A percentile compares a stretch with the other conserved stretches of the same genome.
Conservation (phyloP, 1,284 basidiomycete species). For the Cutaneotrichosporon cutaneum region DNA sequence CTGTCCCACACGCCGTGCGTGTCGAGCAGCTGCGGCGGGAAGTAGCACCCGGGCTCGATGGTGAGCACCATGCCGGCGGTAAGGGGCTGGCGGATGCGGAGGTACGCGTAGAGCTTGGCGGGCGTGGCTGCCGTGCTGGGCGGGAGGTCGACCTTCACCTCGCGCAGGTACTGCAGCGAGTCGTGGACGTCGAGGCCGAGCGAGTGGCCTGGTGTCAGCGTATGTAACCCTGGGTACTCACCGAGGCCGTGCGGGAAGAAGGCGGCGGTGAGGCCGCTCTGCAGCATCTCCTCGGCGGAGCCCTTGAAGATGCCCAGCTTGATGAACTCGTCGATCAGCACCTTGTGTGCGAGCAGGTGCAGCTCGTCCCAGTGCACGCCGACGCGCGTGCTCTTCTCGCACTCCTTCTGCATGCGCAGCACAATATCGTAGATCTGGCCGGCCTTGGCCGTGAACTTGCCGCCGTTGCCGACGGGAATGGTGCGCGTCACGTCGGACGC, state of each 20-base stretch:
- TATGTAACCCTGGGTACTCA: neutral
- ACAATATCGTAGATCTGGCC: slow-evolving; percentile 79
- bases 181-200: slow-evolving; percentile 85
- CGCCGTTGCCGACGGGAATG: slow-evolving; percentile 71
- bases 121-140: slow-evolving; percentile 54
- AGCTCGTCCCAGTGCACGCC: slow-evolving; percentile 81
- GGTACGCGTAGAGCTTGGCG: slow-evolving; percentile 67
- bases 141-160: slow-evolving; percentile 35
- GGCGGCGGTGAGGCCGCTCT: slow-evolving; percentile 70
- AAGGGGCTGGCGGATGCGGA: slow-evolving; percentile 71
- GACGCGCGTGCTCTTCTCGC: slow-evolving; percentile 65
- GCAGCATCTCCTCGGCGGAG: slow-evolving; percentile 66
- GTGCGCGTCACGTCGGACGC: slow-evolving; percentile 52
- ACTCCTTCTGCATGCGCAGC: slow-evolving; percentile 72
- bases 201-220: slow-evolving; percentile 62
- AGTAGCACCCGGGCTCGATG: slow-evolving; percentile 84
- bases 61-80: slow-evolving; percentile 74
- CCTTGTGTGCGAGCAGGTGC: slow-evolving; percentile 74
- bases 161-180: slow-evolving; percentile 45
- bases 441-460: slow-evolving; percentile 76
- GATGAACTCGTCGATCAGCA: slow-evolving; percentile 74
- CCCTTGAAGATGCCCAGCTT: slow-evolving; percentile 78
- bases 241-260: slow-evolving; percentile 87
- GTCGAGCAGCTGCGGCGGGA: slow-evolving; percentile 72
- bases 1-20: slow-evolving; percentile 61